phyloP scores from a whole-genome alignment of 2,329 filamentous ascomycete genomes.

The Hymenoscyphus repandus region DNA sequence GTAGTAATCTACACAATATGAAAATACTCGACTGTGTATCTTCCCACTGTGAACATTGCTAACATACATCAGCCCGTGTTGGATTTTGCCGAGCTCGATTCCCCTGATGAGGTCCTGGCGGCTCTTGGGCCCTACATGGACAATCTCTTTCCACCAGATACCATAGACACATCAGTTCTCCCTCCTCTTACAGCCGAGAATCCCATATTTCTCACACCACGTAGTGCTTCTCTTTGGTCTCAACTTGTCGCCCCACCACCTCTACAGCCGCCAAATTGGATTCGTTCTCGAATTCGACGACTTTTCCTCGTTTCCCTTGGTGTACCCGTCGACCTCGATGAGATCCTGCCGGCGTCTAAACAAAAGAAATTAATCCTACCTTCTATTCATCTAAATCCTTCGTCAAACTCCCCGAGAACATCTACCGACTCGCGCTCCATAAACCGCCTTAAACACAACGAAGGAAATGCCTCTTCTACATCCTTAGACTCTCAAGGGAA shows the following conservation, averaged over 20 bases:
- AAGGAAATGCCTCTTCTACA: slow-evolving; percentile 50
- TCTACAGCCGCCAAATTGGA: slow-evolving; percentile 95
- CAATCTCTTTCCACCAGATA: slow-evolving; percentile 56
- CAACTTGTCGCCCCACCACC: slow-evolving; percentile 93
- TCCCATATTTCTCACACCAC: slow-evolving; percentile 74
- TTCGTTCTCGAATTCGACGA: slow-evolving; percentile 87
- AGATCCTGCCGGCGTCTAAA: slow-evolving; percentile 93
- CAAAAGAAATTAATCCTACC: slow-evolving; percentile 96
- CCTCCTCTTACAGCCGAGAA: slow-evolving; percentile 41
- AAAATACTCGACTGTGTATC: slow-evolving; percentile 5
- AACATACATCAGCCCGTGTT: slow-evolving; percentile 52
- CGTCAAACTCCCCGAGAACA: slow-evolving; percentile 46
- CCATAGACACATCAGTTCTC: slow-evolving; percentile 45
- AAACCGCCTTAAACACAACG: slow-evolving; percentile 30
- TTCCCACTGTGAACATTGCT: slow-evolving; percentile 21
- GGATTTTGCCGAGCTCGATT: slow-evolving; percentile 57
- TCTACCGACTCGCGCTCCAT: slow-evolving; percentile 45
- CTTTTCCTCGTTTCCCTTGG: slow-evolving; percentile 94
- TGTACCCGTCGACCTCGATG: slow-evolving; percentile 92
- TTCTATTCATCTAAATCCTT: slow-evolving; percentile 54
- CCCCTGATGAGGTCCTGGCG: slow-evolving; percentile 52
- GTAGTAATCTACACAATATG: slow-evolving; percentile 31
- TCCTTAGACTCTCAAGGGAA: slow-evolving; percentile 56
- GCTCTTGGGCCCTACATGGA: slow-evolving; percentile 63
- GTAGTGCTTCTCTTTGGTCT: slow-evolving; percentile 89